These are phyloP conservation scores for Salix suchowensis DNA, from an alignment of 345 rosid genomes.

Conservation along the genomic window DNA sequence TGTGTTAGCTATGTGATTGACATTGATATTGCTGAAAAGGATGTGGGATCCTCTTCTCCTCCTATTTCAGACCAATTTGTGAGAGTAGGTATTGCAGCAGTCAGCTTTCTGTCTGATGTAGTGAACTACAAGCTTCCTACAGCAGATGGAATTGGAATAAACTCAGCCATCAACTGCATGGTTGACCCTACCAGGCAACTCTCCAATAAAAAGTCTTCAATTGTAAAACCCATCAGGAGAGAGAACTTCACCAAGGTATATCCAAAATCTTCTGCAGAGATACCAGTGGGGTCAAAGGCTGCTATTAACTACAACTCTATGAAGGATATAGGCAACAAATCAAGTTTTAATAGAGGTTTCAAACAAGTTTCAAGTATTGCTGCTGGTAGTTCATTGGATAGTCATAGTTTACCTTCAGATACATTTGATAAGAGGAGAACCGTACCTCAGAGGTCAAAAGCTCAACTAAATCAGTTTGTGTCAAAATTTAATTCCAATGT, in stretches of 20 bases:
- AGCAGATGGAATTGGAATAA: conserved; percentile 43
- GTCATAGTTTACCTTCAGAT: conserved; percentile 20
- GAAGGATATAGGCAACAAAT: conserved; percentile 43
- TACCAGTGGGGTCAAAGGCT: conserved; percentile 29
- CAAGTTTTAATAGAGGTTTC: conserved; percentile 37
- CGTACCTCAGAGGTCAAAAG: conserved; percentile 34
- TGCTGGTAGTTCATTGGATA: conserved; percentile 27
- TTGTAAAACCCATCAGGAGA: conserved; percentile 48
- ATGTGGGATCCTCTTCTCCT: conserved; percentile 35
- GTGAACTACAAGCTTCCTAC: conserved; percentile 60
- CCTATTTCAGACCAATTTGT: conserved; percentile 63
- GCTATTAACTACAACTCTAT: conserved; percentile 25
- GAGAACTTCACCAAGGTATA: conserved; percentile 51
- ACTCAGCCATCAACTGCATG: conserved; percentile 44
- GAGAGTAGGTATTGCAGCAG: conserved; percentile 68
- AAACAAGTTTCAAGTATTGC: conserved; percentile 40
- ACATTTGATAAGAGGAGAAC: conserved; percentile 42
- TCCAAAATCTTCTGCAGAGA: conserved; percentile 44
- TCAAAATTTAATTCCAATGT: conserved; percentile 33
- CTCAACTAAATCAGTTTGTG: conserved; percentile 32
- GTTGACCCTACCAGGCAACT: conserved; percentile 50
- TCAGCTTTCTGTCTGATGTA: conserved; percentile 57
- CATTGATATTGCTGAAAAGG: conserved; percentile 32
- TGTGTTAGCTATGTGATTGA: conserved; percentile 48
- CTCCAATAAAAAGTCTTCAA: conserved; percentile 45